Conservation (phyloP, 805 yeast genomes). For the Starmerella floricola region DNA sequence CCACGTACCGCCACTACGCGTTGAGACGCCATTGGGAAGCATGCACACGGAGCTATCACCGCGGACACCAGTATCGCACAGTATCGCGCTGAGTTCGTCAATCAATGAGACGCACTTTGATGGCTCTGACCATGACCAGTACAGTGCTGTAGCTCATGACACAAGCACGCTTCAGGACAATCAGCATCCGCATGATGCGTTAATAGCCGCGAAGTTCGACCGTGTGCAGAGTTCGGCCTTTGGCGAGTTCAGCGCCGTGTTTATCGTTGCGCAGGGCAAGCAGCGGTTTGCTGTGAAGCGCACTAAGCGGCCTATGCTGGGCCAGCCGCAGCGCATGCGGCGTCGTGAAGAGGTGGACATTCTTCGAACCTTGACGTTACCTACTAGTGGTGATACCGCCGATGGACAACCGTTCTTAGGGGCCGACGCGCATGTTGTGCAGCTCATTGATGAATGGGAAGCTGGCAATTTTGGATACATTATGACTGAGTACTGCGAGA, state of each 20-base stretch:
- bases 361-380: constrained; percentile 25
- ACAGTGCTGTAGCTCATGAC: neutral
- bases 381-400: no score
- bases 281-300: constrained; percentile 72
- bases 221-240: constrained; percentile 62
- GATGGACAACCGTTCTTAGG: no score
- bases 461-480: constrained; percentile 59
- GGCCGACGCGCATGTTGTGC: constrained; percentile 42
- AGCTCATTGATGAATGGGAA: constrained; percentile 79
- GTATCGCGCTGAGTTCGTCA: no score
- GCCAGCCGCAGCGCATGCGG: constrained; percentile 42
- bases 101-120: no score
- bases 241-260: constrained; percentile 87
- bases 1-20: constrained; percentile 10
- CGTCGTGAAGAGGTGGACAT: constrained; percentile 68
- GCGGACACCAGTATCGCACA: constrained; percentile 3
- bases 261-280: constrained; percentile 40
- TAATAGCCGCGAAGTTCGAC: constrained; percentile 41
- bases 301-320: constrained; percentile 44
- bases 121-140: no score
- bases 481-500: constrained; percentile 91
- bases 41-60: constrained; percentile 1
- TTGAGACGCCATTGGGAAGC: constrained; percentile 11
- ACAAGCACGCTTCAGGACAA: no score
- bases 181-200: constrained; percentile 9